Conservation (phyloP, 495 filamentous ascomycete genomes). For the Podospora appendiculata region DNA sequence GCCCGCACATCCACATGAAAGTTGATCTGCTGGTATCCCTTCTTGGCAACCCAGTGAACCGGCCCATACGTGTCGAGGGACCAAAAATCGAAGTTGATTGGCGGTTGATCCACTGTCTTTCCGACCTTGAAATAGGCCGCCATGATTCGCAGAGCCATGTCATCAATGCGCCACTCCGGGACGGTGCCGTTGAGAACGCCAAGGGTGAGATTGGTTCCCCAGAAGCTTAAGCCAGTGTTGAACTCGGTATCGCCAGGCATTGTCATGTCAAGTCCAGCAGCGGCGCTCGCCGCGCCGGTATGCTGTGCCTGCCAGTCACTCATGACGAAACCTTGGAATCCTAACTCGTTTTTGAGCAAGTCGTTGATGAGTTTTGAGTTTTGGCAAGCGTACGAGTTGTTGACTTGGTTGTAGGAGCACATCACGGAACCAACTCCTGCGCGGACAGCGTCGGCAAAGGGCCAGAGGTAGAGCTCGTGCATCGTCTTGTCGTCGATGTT, state of each 20-base stretch:
- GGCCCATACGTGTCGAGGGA: conserved; percentile 67
- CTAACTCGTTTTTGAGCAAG: conserved; percentile 82
- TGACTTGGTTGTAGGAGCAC: conserved; percentile 92
- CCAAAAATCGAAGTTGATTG: conserved; percentile 87
- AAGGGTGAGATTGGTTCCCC: conserved; percentile 77
- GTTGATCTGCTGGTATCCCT: conserved; percentile 67
- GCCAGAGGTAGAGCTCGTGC: conserved; percentile 92
- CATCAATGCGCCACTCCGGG: conserved; percentile 84
- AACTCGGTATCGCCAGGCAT: conserved; percentile 89
- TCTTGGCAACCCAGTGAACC: conserved; percentile 50
- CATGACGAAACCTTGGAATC: conserved; percentile 92
- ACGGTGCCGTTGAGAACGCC: conserved; percentile 85
- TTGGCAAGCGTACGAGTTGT: conserved; percentile 78
- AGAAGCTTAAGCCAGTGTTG: conserved; percentile 65
- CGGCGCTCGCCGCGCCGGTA: conserved; percentile 65
- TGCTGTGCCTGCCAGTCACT: conserved; percentile 88
- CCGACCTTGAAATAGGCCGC: conserved; percentile 88
- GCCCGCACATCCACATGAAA: conserved; percentile 75
- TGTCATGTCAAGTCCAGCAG: conserved; percentile 88
- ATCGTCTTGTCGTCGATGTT: conserved; percentile 92
- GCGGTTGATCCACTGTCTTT: conserved; percentile 50
- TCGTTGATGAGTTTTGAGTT: conserved; percentile 77
- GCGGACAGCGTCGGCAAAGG: conserved; percentile 33
- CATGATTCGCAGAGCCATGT: conserved; percentile 91
- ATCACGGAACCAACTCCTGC: conserved; percentile 76